Conservation (phyloP, 352 stramenopile genomes). For the Phytophthora sojae region DNA sequence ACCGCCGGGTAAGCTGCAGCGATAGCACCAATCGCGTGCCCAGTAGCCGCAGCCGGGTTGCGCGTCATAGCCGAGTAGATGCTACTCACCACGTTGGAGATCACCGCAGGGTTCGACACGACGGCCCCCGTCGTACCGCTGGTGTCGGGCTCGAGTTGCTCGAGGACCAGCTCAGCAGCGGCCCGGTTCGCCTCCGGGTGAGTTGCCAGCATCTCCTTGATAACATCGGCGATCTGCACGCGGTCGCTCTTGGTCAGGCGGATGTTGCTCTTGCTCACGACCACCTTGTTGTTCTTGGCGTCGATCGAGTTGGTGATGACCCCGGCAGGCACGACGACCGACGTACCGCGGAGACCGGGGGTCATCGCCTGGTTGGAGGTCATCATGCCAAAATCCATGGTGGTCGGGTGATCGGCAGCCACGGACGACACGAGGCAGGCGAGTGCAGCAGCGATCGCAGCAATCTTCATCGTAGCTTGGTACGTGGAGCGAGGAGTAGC, state of each 20-base stretch:
- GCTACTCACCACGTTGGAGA: slow-evolving; percentile 13
- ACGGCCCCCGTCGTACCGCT: neutral
- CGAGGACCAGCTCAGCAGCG: neutral
- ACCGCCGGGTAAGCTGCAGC: slow-evolving; percentile 11
- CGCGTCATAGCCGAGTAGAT: slow-evolving; percentile 18
- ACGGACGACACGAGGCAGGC: slow-evolving; percentile 17
- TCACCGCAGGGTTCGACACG: slow-evolving; percentile 2
- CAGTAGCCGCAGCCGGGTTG: slow-evolving; percentile 12
- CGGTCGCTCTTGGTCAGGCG: slow-evolving; percentile 19
- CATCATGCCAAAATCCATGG: slow-evolving; percentile 1
- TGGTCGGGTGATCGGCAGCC: slow-evolving; percentile 4
- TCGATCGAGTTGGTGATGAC: slow-evolving; percentile 16
- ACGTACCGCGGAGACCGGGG: neutral
- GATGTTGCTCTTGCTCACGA: slow-evolving; percentile 28
- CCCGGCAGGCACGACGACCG: neutral
- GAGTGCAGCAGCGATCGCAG: slow-evolving; percentile 1
- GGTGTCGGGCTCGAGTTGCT: neutral
- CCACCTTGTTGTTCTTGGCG: slow-evolving; percentile 26
- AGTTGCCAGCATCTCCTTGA: slow-evolving; percentile 25
- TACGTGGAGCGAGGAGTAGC: too few relatives aligned
- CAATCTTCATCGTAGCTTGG: slow-evolving; percentile 21
- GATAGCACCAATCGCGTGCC: slow-evolving; percentile 13
- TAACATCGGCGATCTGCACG: slow-evolving; percentile 15
- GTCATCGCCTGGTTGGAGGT: slow-evolving; percentile 7
- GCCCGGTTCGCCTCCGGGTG: neutral